A percentile compares a stretch with the other conserved stretches of the same genome.
Conservation (phyloP, 495 filamentous ascomycete genomes). For the Lophiotrema nucula region DNA sequence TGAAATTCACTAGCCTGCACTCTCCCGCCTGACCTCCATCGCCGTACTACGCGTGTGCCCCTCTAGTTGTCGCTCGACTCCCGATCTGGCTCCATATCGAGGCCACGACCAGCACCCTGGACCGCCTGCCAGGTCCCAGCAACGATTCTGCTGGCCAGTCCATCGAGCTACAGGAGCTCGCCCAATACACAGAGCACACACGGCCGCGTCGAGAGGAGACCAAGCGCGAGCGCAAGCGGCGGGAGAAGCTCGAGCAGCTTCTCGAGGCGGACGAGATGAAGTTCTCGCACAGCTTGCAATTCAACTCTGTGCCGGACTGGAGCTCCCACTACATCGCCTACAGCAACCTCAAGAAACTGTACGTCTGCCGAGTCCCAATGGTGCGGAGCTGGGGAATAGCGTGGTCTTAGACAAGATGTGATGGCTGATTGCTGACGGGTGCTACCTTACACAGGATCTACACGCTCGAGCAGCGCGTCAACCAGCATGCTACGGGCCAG, state of each 20-base stretch:
- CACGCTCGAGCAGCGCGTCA: conserved; percentile 76
- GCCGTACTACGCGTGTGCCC: neutral
- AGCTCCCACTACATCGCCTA: conserved; percentile 96
- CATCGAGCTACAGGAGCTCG: conserved; percentile 32
- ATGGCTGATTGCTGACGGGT: conserved; percentile 27
- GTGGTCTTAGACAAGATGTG: neutral
- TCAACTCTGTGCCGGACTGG: conserved; percentile 99
- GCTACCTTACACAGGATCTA: conserved; percentile 69
- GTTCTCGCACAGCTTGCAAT: conserved; percentile 99
- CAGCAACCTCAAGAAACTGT: conserved; percentile 98
- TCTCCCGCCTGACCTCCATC: neutral
- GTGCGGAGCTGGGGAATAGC: neutral
- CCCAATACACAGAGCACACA: neutral
- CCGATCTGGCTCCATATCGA: neutral
- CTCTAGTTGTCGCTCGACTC: neutral
- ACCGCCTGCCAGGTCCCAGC: neutral
- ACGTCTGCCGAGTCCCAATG: conserved; percentile 44
- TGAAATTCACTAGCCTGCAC: neutral
- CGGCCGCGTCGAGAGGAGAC: conserved; percentile 7
- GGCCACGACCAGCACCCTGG: neutral
- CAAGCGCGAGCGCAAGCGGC: conserved; percentile 32
- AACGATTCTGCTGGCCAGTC: conserved; percentile 4
- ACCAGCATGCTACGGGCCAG: conserved; percentile 49
- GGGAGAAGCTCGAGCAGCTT: conserved; percentile 43
- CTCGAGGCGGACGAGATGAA: conserved; percentile 83